Conservation (phyloP, 1,284 basidiomycete species). For the Amylostereum areolatum region DNA sequence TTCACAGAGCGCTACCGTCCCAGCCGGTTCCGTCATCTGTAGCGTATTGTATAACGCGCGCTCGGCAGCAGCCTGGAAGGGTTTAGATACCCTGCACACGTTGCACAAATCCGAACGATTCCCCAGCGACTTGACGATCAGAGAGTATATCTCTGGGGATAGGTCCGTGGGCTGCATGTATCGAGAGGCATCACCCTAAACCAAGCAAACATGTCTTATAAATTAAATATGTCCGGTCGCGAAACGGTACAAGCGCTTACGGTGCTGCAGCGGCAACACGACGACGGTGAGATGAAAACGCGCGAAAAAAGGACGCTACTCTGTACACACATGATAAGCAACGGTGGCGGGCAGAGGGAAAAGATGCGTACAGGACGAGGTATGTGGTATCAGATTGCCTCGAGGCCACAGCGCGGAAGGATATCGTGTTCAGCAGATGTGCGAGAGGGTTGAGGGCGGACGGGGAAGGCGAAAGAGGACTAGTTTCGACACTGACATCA, state of each 20-base stretch:
- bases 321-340: not conserved
- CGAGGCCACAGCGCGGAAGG: no score
- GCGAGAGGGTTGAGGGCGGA: constrained; percentile 4
- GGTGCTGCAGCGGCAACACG: no score
- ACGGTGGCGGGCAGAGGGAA: not conserved
- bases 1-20: constrained; percentile 37
- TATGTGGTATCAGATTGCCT: no score
- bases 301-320: not conserved
- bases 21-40: constrained; percentile 32
- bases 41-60: constrained; percentile 54
- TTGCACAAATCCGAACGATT: constrained; percentile 45
- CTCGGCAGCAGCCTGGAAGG: constrained; percentile 49
- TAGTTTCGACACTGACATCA: constrained; percentile 1
- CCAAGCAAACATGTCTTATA: no score
- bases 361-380: not conserved
- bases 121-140: constrained; percentile 45
- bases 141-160: constrained; percentile 50
- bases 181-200: constrained; percentile 6
- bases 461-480: not conserved
- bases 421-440: constrained; percentile 1
- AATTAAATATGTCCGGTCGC: no score
- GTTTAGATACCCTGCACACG: constrained; percentile 50
- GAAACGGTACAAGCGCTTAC: no score
- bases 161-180: constrained; percentile 55
- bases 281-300: constrained; percentile 1